phyloP scores from a whole-genome alignment of 2,329 filamentous ascomycete genomes.

The Trematosphaeria pertusa region DNA sequence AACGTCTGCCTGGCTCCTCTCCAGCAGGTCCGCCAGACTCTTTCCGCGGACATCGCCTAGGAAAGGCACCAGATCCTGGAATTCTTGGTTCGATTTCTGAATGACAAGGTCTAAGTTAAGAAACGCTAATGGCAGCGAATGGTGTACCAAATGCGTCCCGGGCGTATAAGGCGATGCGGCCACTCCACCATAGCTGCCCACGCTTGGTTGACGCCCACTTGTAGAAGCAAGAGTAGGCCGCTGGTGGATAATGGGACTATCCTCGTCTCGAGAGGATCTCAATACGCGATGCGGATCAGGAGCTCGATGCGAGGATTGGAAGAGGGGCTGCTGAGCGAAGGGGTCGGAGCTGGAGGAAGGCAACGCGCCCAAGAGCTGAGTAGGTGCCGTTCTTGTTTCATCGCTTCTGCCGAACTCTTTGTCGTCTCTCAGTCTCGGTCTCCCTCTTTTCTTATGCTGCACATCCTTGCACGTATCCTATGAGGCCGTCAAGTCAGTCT shows the following conservation, averaged over 20 bases:
- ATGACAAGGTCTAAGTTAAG: conserved; percentile 57
- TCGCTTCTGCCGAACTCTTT: conserved; percentile 42
- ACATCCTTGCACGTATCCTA: conserved; percentile 82
- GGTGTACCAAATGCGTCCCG: conserved; percentile 35
- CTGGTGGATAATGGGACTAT: conserved; percentile 20
- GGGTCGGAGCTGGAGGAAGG: conserved; percentile 25
- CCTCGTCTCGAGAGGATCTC: conserved; percentile 25
- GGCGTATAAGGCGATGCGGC: conserved; percentile 27
- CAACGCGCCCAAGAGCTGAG: conserved; percentile 32
- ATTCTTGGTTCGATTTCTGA: conserved; percentile 54
- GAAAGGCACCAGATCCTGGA: conserved; percentile 52
- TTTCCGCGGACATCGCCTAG: conserved; percentile 48
- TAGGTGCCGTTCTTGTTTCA: conserved; percentile 35
- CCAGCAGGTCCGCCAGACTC: conserved; percentile 53
- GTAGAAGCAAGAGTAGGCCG: conserved; percentile 21
- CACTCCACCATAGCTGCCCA: conserved; percentile 25
- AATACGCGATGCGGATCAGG: conserved; percentile 32
- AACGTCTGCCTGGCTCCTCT: conserved; percentile 49
- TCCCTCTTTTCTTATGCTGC: conserved; percentile 83
- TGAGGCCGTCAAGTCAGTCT: conserved; percentile 22
- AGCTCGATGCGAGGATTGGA: conserved; percentile 27
- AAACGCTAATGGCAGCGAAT: conserved; percentile 47
- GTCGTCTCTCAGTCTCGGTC: conserved; percentile 75
- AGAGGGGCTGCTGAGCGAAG: conserved; percentile 29
- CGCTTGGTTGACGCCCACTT: conserved; percentile 20